phyloP scores from a whole-genome alignment of 345 rosid species.

The Salix arbutifolia region DNA sequence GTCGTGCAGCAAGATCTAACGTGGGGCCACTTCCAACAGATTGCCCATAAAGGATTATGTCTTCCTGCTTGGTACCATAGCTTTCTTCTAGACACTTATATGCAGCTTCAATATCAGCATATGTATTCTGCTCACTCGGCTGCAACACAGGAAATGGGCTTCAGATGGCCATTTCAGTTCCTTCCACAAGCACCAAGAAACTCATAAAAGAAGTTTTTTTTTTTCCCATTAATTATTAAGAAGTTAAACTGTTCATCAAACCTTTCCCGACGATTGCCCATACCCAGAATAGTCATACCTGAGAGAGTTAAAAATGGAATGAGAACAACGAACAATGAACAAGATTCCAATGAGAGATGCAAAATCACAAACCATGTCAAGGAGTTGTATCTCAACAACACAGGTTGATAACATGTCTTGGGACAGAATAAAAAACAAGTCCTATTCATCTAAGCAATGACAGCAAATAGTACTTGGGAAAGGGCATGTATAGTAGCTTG shows the following conservation, averaged over 20 bases:
- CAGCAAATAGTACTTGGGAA: background rate
- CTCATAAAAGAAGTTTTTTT: background rate
- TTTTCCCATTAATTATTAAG: background rate
- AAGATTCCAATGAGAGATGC: background rate
- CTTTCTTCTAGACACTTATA: constrained; percentile 85
- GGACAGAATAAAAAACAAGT: background rate
- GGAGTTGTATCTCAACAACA: background rate
- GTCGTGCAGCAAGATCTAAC: constrained; percentile 68
- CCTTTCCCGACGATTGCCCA: constrained; percentile 96
- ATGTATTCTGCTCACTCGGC: constrained; percentile 88
- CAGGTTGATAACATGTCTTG: background rate
- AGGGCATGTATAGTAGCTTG: background rate
- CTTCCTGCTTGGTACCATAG: constrained; percentile 83
- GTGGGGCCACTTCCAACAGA: constrained; percentile 98
- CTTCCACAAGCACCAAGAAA: background rate
- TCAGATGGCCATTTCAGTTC: constrained; percentile 3
- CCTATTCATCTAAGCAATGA: background rate
- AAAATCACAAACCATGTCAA: background rate
- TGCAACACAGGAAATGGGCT: constrained; percentile 32
- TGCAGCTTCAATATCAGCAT: constrained; percentile 94
- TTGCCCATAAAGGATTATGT: constrained; percentile 90
- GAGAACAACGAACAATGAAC: background rate
- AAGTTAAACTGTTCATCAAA: constrained; percentile 19
- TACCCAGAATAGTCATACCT: constrained; percentile 97
- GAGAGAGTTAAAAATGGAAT: constrained; percentile 18